These are phyloP conservation scores for Sideroxylon spinosum DNA, from an alignment of 179 eudicot genomes.

Conservation along the genomic window DNA sequence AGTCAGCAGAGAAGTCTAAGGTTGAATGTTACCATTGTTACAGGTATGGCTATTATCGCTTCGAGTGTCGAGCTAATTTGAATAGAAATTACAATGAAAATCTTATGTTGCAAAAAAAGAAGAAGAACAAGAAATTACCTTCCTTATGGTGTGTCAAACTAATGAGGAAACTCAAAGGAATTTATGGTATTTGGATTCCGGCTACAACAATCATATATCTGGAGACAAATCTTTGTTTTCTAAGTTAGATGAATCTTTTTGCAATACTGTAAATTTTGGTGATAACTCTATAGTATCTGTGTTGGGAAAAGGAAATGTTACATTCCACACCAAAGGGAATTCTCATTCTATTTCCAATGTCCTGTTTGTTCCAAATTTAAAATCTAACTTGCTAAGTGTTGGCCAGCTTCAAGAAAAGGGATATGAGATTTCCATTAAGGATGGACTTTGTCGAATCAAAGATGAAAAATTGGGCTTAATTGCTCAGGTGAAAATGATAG, in stretches of 20 bases:
- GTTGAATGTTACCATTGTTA: too few relatives aligned
- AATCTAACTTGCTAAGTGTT: too few relatives aligned
- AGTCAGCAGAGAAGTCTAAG: too few relatives aligned
- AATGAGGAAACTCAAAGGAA: not conserved
- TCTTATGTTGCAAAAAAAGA: not conserved
- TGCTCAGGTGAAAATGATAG: too few relatives aligned
- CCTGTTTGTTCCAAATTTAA: too few relatives aligned
- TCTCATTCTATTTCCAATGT: too few relatives aligned
- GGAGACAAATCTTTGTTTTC: not conserved
- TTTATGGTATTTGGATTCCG: constrained; percentile 16
- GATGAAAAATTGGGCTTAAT: too few relatives aligned
- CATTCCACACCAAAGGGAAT: not conserved
- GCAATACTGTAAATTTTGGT: not conserved
- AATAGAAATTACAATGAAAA: not conserved
- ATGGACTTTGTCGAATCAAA: too few relatives aligned
- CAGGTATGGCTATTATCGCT: constrained; percentile 13
- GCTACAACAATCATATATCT: constrained; percentile 20
- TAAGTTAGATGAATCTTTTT: not conserved
- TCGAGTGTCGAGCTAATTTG: constrained; percentile 10
- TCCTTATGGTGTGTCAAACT: not conserved
- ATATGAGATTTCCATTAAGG: too few relatives aligned
- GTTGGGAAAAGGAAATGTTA: not conserved
- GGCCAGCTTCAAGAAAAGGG: too few relatives aligned
- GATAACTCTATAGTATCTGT: not conserved
- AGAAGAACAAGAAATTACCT: not conserved